phyloP scores from a whole-genome alignment of 1,284 basidiomycete species.

The Phellinidium pouzarii region DNA sequence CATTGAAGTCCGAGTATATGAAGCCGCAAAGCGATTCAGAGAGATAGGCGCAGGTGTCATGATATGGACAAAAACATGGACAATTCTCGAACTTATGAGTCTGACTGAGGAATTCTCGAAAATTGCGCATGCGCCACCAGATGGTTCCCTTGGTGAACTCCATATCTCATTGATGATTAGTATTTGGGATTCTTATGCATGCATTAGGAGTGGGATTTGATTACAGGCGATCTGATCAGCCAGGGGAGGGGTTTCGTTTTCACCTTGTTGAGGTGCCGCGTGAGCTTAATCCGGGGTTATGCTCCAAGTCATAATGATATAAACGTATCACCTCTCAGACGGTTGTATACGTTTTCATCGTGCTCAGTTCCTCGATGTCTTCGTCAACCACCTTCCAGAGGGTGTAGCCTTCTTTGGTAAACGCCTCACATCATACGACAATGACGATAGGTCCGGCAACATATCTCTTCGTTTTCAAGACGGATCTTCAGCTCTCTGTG shows the following conservation, averaged over 20 bases:
- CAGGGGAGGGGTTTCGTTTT: conserved; percentile 33
- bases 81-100: conserved; percentile 35
- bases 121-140: conserved; percentile 37
- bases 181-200: neutral
- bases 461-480: conserved; percentile 43
- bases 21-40: conserved; percentile 39
- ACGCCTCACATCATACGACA: conserved; percentile 39
- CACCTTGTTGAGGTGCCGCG: conserved; percentile 34
- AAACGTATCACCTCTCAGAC: conserved; percentile 1
- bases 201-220: conserved; percentile 39
- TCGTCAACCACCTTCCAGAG: conserved; percentile 37
- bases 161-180: neutral
- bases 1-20: conserved; percentile 42
- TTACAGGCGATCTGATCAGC: conserved; percentile 36
- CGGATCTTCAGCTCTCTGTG: conserved; percentile 38
- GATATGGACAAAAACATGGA: conserved; percentile 40
- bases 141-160: conserved; percentile 30
- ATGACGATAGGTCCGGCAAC: conserved; percentile 7
- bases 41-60: conserved; percentile 47
- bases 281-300: too few species aligned
- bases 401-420: conserved; percentile 39
- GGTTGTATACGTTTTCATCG: conserved; percentile 23
- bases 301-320: neutral
- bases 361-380: conserved; percentile 43
- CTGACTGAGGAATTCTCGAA: conserved; percentile 34